phyloP scores from a whole-genome alignment of 352 stramenopile genomes.

The Pythium apleroticum region DNA sequence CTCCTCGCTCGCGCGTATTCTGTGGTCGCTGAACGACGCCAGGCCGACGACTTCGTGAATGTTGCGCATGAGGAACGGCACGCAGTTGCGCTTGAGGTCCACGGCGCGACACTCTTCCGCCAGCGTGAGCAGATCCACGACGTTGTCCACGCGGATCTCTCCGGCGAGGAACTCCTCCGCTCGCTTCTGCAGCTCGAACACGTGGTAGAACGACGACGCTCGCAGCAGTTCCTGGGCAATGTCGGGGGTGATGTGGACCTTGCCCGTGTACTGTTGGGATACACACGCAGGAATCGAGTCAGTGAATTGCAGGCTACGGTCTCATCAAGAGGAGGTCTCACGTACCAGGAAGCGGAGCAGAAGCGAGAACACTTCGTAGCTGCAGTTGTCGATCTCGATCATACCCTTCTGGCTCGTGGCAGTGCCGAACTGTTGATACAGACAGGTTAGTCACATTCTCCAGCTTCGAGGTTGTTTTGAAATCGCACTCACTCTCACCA shows the following conservation, averaged over 20 bases:
- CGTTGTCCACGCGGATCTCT: slow-evolving; percentile 80
- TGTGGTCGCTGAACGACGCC: slow-evolving; percentile 70
- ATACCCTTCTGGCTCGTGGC: slow-evolving; percentile 80
- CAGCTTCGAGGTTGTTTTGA: not conserved
- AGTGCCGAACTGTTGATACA: slow-evolving; percentile 59
- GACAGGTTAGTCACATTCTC: slow-evolving; percentile 5
- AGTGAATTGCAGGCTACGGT: not conserved
- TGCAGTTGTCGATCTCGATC: slow-evolving; percentile 89
- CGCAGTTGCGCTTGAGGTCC: slow-evolving; percentile 85
- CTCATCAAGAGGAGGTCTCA: not conserved
- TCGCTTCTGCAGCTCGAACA: slow-evolving; percentile 85
- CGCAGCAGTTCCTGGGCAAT: slow-evolving; percentile 81
- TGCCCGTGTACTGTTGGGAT: slow-evolving; percentile 80
- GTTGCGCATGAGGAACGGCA: slow-evolving; percentile 85
- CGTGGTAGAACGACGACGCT: slow-evolving; percentile 79
- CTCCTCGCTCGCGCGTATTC: slow-evolving; percentile 79
- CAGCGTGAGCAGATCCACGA: slow-evolving; percentile 72
- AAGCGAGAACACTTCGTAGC: slow-evolving; percentile 86
- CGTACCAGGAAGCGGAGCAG: slow-evolving; percentile 82
- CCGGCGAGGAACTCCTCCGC: slow-evolving; percentile 77
- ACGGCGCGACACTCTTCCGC: slow-evolving; percentile 76
- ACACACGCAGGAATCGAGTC: not conserved
- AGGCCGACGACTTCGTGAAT: slow-evolving; percentile 85
- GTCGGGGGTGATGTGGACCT: slow-evolving; percentile 79
- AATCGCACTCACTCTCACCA: slow-evolving; percentile 81